Base-by-base conservation (phyloP, 1,284 basidiomycete genomes). In the Ceratobasidium sp. region DNA sequence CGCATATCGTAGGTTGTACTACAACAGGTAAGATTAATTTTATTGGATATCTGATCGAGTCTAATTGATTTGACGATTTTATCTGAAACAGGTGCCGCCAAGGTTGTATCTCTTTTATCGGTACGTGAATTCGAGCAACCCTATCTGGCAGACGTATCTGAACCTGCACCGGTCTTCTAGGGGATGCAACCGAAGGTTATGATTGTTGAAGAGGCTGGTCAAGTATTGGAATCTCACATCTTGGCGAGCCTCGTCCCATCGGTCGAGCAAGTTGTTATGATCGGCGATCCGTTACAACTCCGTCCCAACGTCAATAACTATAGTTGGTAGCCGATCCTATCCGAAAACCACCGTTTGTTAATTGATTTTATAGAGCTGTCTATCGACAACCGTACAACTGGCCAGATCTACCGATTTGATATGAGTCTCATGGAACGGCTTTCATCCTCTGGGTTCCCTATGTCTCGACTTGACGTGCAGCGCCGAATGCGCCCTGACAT, bases 151-250 rank as follows among this genome's bases (percentile, higher is more conserved):
- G 5, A 13, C 54, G 12, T 23, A 40, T 20, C 6, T 28, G 33
- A 33, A 33, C 33, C 4, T 73, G 42, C 66, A 57, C 4, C 4
- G 6, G 3, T 38, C 66, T 67, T 56, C 2, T 78, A 93, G 90
- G 87, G 87, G 0, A 80, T 91, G 10, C 83, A 83, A 15, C 90
- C 91, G 0, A 87, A 87, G 59, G 88, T 92, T 3, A 82, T 92
- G 78, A 83, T 92, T 56, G 88, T 92, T 0, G 91, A 92, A 82
- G 93, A 94, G 82, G 93, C 93, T 0, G 93, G 93, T 0, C 93
- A 94, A 84, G 92, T 94, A 0, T 86, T 94, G 13, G 93, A 94
- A 83, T 90, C 92, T 1, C 93, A 94, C 80, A 86, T 93, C 10
- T 82, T 93, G 0, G 89, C 79, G 0, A 80, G 80, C 62, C 28